Evolutionary conservation across 495 filamentous ascomycete genomes (phyloP).

Genomic region (Cercophora sp.): DNA sequence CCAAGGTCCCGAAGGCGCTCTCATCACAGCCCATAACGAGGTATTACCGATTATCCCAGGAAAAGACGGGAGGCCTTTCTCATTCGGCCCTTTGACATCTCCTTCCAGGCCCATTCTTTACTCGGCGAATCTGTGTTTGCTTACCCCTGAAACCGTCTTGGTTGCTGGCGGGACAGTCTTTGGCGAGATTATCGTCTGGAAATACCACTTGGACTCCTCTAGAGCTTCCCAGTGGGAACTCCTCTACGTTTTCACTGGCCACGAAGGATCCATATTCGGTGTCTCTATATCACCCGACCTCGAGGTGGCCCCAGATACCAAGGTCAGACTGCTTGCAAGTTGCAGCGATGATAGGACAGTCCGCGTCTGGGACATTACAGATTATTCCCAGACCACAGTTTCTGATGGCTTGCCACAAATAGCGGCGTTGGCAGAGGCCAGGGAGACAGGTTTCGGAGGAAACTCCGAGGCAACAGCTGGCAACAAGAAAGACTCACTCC

Average conservation of each 20-base stretch:
- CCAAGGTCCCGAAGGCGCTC: slow-evolving; percentile 26
- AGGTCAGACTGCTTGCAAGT: slow-evolving; percentile 66
- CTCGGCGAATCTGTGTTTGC: slow-evolving; percentile 66
- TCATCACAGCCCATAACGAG: slow-evolving; percentile 86
- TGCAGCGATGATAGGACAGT: slow-evolving; percentile 96
- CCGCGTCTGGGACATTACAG: slow-evolving; percentile 76
- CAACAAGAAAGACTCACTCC: slow-evolving; percentile 17
- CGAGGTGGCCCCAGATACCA: slow-evolving; percentile 25
- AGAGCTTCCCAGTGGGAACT: slow-evolving; percentile 33
- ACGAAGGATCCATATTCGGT: slow-evolving; percentile 92
- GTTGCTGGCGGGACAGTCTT: slow-evolving; percentile 88
- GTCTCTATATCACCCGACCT: slow-evolving; percentile 69
- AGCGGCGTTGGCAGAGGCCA: slow-evolving; percentile 23
- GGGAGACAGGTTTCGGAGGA: slow-evolving; percentile 49
- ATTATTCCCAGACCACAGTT: slow-evolving; percentile 14
- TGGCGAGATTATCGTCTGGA: slow-evolving; percentile 91
- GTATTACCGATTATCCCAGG: slow-evolving; percentile 38
- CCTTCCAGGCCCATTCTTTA: slow-evolving; percentile 85
- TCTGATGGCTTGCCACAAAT: neutral
- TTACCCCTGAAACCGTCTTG: slow-evolving; percentile 56
- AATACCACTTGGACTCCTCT: slow-evolving; percentile 43
- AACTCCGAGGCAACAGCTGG: slow-evolving; percentile 25
- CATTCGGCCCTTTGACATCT: slow-evolving; percentile 47
- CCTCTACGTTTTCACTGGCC: slow-evolving; percentile 74
- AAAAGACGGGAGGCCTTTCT: slow-evolving; percentile 14